phyloP scores from a whole-genome alignment of 2,329 filamentous ascomycete species.

The Exophiala bonariae region DNA sequence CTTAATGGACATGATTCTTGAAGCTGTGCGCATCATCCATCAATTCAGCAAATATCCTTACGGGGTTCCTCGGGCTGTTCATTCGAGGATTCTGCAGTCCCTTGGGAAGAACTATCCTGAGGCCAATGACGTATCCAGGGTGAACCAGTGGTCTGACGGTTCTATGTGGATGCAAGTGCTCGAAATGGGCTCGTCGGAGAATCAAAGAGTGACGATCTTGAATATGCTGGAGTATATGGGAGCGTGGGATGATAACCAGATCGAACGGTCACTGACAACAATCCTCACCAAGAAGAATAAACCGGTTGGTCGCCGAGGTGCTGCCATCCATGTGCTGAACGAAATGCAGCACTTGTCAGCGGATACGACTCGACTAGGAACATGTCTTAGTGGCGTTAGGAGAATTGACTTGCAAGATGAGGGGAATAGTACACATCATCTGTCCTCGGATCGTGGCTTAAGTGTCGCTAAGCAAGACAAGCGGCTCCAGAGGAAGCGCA shows the following conservation, averaged over 20 bases:
- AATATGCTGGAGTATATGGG: conserved; percentile 26
- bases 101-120: neutral
- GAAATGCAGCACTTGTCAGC: conserved; percentile 3
- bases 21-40: conserved; percentile 2
- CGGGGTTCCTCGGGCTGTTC: neutral
- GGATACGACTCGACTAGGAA: neutral
- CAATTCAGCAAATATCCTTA: conserved; percentile 1
- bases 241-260: conserved; percentile 15
- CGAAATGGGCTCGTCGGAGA: conserved; percentile 10
- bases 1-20: conserved; percentile 1
- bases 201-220: conserved; percentile 8
- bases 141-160: conserved; percentile 20
- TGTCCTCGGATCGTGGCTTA: neutral
- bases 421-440: too few relatives aligned
- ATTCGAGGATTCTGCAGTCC: conserved; percentile 3
- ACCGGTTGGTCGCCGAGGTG: conserved; percentile 6
- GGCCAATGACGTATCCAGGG: neutral
- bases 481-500: neutral
- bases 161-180: conserved; percentile 22
- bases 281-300: conserved; percentile 16
- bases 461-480: conserved; percentile 2
- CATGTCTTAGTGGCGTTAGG: conserved; percentile 1
- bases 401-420: conserved; percentile 1
- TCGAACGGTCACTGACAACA: conserved; percentile 4
- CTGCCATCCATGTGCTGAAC: conserved; percentile 11